Base-by-base conservation (phyloP, 23 red algal species). In the Gracilaria gracilis region DNA sequence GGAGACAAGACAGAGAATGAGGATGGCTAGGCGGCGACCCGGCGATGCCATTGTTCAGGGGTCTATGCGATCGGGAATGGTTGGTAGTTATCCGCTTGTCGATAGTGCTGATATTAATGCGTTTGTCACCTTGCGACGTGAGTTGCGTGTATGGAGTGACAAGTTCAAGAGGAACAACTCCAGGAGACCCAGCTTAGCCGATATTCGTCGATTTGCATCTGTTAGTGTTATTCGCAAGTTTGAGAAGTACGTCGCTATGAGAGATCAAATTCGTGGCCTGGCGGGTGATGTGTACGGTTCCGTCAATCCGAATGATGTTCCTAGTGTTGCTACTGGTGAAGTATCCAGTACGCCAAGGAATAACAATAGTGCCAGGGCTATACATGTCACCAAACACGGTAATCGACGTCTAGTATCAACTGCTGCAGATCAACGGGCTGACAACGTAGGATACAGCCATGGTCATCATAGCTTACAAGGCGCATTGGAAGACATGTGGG, bases 271-370 rank as follows among this genome's bases (percentile, higher is more conserved):
- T 24, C 88, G 97, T 21, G 94, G 94, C 3, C 81, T 99, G 40
- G 93, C 97, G n/a, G 82, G 61, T 42, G 94, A 99, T 80, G 93
- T 99, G 1, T 94, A 94, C 61, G 96, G 96, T 17, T 75, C 69
- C 6, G 80, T 96, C 62, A 86, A 91, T 46, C 87, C 87, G 28
- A 49, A 59, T 24, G 72, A 82, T 29, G 29, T 96, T 75, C 89
- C 89, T 19, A 79, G 67, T 33, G 89, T 92, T 51, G 35, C 77
- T n/a, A 57, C 89, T 20, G 72, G 75, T 47, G 83, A 87, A 58
- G 74, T 87, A 37, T 76, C 92, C 17, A 59, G 54, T 49, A 36
- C 73, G 15, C 75, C 82, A 3, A 32, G 54, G 46, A 88, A 87
- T n/a, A 88, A 87, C 57, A 72, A 67, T 39, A 21, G 59, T 27